These are phyloP conservation scores for Blastocystis sp. DNA, from an alignment of 352 stramenopile genomes.

Conservation along the genomic window DNA sequence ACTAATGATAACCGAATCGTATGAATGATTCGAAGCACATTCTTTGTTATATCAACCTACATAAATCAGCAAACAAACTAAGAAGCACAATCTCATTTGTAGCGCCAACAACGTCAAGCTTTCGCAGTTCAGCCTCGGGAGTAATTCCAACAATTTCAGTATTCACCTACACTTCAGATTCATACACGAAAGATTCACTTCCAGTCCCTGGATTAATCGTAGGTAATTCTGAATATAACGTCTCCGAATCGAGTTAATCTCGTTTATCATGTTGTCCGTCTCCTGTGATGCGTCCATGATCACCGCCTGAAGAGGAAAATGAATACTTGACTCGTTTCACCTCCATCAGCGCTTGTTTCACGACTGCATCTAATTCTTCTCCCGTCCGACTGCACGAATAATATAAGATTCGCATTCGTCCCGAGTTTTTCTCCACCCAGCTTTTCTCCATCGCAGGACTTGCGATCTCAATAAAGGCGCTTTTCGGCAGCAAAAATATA, in stretches of 20 bases:
- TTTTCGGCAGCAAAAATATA: slow-evolving; percentile 25
- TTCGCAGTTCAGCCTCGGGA: background rate
- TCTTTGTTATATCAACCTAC: background rate
- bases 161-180: background rate
- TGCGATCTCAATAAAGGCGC: slow-evolving; percentile 2
- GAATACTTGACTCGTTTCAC: slow-evolving; percentile 1
- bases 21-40: background rate
- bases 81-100: background rate
- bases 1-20: background rate
- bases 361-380: background rate
- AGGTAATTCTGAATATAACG: background rate
- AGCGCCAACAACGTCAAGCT: background rate
- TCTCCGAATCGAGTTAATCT: slow-evolving; percentile 9
- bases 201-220: background rate
- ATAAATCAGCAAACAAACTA: background rate
- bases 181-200: background rate
- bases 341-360: background rate
- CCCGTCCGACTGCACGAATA: background rate
- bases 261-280: background rate
- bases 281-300: background rate
- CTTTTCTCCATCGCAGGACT: background rate
- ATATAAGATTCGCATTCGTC: slow-evolving; percentile 27
- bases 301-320: background rate
- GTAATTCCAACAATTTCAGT: background rate
- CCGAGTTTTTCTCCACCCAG: background rate